phyloP scores from a whole-genome alignment of 1,284 basidiomycete genomes.

The Pholiota adiposa region DNA sequence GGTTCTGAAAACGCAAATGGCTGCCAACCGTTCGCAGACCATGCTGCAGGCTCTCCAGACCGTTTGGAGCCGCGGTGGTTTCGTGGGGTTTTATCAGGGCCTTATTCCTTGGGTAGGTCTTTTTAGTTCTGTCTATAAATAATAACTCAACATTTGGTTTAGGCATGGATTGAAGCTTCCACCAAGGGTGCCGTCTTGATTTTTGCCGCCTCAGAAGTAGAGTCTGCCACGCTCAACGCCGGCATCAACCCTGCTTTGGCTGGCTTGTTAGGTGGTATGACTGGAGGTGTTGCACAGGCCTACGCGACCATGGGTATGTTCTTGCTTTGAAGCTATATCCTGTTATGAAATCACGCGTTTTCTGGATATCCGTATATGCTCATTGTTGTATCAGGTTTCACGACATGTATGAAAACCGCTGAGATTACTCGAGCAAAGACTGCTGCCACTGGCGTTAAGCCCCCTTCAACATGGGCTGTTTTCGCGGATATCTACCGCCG shows the following conservation, averaged over 20 bases:
- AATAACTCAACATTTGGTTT: slow-evolving; percentile 16
- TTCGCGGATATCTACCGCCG: slow-evolving; percentile 94
- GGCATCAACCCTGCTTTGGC: slow-evolving; percentile 83
- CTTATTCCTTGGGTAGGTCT: slow-evolving; percentile 93
- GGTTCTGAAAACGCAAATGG: slow-evolving; percentile 99
- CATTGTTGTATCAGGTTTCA: slow-evolving; percentile 71
- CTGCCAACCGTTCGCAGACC: slow-evolving; percentile 88
- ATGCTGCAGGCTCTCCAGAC: slow-evolving; percentile 88
- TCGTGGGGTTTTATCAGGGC: slow-evolving; percentile 95
- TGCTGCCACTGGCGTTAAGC: slow-evolving; percentile 85
- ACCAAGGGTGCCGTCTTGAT: slow-evolving; percentile 97
- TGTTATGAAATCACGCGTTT: neutral
- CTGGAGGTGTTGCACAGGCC: slow-evolving; percentile 96
- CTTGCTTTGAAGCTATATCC: neutral
- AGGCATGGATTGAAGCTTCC: slow-evolving; percentile 99
- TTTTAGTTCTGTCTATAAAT: slow-evolving; percentile 4
- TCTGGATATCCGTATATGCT: slow-evolving; percentile 16
- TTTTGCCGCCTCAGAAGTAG: slow-evolving; percentile 96
- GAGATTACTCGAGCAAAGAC: slow-evolving; percentile 99
- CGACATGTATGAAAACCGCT: slow-evolving; percentile 98
- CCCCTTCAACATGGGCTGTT: slow-evolving; percentile 93
- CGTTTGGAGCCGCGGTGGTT: slow-evolving; percentile 92
- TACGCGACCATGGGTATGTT: slow-evolving; percentile 98
- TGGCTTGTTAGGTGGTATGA: slow-evolving; percentile 96
- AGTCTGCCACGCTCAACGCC: slow-evolving; percentile 66